Percentiles rank a stretch among this genome's conserved stretches.
Evolutionary conservation across 768 basidiomycete genomes (phyloP).

Genomic region (Strobilomyces echinocephalus): DNA sequence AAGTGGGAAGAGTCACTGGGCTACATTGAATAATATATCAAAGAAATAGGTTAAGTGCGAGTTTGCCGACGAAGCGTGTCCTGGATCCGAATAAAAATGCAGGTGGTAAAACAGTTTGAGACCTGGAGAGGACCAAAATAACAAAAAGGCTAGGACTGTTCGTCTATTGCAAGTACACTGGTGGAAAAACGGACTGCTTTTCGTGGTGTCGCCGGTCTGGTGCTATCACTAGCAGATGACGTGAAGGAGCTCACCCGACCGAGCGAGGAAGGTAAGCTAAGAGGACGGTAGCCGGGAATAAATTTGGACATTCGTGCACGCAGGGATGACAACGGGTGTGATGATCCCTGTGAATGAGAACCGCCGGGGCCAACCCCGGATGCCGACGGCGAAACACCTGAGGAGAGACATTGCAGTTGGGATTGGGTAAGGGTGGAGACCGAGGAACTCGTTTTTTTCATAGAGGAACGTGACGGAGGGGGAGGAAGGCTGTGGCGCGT

Average conservation of each 20-base stretch:
- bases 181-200: slow-evolving; percentile 64
- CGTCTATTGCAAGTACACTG: slow-evolving; percentile 32
- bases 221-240: slow-evolving; percentile 32
- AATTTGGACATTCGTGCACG: slow-evolving; percentile 52
- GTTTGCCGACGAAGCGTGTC: slow-evolving; percentile 15
- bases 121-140: slow-evolving; percentile 2
- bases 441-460: slow-evolving; percentile 47
- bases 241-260: slow-evolving; percentile 28
- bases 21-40: slow-evolving; percentile 31
- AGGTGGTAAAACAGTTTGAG: slow-evolving; percentile 12
- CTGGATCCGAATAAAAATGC: slow-evolving; percentile 22
- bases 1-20: slow-evolving; percentile 9
- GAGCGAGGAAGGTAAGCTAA: slow-evolving; percentile 34
- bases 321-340: slow-evolving; percentile 34
- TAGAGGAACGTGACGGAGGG: slow-evolving; percentile 58
- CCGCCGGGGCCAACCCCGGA: slow-evolving; percentile 36
- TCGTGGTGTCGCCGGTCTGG: slow-evolving; percentile 42
- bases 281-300: slow-evolving; percentile 40
- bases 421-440: slow-evolving; percentile 20
- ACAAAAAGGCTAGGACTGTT: slow-evolving; percentile 15
- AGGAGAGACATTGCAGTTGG: slow-evolving; percentile 13
- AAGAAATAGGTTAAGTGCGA: slow-evolving; percentile 21
- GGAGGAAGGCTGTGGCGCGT: slow-evolving; percentile 39
- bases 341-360: slow-evolving; percentile 21
- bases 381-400: slow-evolving; percentile 23